Conservation (phyloP, 495 filamentous ascomycete species). For the Daldinia concentrica region DNA sequence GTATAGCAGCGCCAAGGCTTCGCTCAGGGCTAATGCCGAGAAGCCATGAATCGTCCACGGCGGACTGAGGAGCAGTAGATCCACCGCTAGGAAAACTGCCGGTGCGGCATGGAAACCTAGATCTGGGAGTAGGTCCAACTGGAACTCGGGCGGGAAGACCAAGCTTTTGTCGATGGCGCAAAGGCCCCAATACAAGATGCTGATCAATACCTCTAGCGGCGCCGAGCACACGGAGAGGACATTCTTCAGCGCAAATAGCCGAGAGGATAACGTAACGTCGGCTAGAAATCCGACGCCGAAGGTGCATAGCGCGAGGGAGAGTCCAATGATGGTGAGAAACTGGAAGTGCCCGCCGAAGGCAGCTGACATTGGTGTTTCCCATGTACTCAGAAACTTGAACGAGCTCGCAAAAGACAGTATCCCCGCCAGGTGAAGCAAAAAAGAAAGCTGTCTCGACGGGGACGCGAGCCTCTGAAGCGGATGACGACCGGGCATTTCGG, state of each 20-base stretch:
- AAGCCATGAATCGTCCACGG: slow-evolving; percentile 77
- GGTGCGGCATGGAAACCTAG: slow-evolving; percentile 84
- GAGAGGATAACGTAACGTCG: slow-evolving; percentile 72
- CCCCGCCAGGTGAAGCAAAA: slow-evolving; percentile 74
- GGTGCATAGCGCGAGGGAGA: slow-evolving; percentile 72
- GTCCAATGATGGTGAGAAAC: slow-evolving; percentile 85
- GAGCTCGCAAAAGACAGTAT: slow-evolving; percentile 73
- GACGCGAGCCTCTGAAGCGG: slow-evolving; percentile 76
- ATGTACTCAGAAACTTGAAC: slow-evolving; percentile 65
- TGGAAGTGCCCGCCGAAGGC: slow-evolving; percentile 87
- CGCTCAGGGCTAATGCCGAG: slow-evolving; percentile 69
- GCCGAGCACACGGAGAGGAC: slow-evolving; percentile 73
- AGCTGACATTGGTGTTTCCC: slow-evolving; percentile 63
- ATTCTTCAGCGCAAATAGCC: slow-evolving; percentile 80
- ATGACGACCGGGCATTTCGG: slow-evolving; percentile 58
- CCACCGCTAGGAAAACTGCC: slow-evolving; percentile 72
- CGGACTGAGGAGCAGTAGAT: slow-evolving; percentile 79
- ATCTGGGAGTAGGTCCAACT: slow-evolving; percentile 64
- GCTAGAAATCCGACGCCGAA: slow-evolving; percentile 77
- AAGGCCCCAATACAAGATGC: slow-evolving; percentile 85
- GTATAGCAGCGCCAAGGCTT: slow-evolving; percentile 74
- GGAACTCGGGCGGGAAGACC: slow-evolving; percentile 58
- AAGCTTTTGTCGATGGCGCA: slow-evolving; percentile 69
- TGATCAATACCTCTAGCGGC: slow-evolving; percentile 83
- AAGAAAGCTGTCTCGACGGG: slow-evolving; percentile 74